These are phyloP conservation scores for Eutrema japonicum DNA, from an alignment of 345 rosid genomes.

Conservation along the genomic window DNA sequence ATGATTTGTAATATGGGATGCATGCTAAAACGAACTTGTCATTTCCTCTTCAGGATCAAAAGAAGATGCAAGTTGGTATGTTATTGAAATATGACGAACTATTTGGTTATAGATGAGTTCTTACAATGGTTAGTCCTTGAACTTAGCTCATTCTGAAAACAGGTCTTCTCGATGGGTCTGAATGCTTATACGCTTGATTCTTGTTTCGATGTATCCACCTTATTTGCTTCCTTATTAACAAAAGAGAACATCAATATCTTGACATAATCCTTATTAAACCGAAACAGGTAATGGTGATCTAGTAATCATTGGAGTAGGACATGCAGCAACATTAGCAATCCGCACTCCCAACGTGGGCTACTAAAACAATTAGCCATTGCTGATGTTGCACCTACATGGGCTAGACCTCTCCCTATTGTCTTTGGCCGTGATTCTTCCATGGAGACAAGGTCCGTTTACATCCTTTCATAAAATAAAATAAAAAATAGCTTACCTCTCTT, in stretches of 20 bases:
- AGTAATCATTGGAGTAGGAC: constrained; percentile 88
- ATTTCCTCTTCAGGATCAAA: too few relatives aligned
- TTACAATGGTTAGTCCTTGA: not conserved
- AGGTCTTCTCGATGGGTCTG: constrained; percentile 8
- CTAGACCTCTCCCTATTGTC: constrained; percentile 90
- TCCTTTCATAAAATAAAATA: not conserved
- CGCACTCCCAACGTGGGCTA: constrained; percentile 79
- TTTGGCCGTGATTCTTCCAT: constrained; percentile 88
- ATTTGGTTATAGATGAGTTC: not conserved
- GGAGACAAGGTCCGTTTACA: constrained; percentile 69
- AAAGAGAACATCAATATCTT: constrained; percentile 19
- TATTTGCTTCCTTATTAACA: not conserved
- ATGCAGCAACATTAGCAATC: constrained; percentile 73
- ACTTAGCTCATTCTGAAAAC: not conserved
- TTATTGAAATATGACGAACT: not conserved
- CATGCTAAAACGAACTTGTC: too few relatives aligned
- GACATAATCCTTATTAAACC: constrained; percentile 12
- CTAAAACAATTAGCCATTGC: constrained; percentile 82
- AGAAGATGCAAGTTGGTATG: too few relatives aligned
- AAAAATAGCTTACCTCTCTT: constrained; percentile 8
- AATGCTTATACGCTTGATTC: constrained; percentile 3
- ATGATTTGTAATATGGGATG: too few relatives aligned
- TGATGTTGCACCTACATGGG: constrained; percentile 94
- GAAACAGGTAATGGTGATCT: constrained; percentile 62
- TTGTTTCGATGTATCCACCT: not conserved